Evolutionary conservation across 2,329 filamentous ascomycete species (phyloP).

Genomic region (Coniochaeta sp.): DNA sequence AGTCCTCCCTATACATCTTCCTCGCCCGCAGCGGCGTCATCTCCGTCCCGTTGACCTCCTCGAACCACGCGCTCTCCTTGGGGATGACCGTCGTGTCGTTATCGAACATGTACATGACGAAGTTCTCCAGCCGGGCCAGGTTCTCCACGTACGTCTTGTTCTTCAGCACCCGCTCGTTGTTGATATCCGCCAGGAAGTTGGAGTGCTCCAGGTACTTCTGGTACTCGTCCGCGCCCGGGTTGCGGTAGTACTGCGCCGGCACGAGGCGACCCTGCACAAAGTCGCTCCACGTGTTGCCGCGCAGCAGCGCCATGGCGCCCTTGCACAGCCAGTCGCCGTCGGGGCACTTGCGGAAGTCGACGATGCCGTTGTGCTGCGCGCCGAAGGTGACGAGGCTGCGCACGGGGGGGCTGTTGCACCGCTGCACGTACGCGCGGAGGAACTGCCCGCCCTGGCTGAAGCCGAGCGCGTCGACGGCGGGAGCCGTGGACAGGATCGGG

Average conservation of each 20-base stretch:
- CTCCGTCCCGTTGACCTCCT: constrained; percentile 69
- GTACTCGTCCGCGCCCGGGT: constrained; percentile 53
- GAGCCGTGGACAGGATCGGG: constrained; percentile 72
- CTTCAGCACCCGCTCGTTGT: constrained; percentile 78
- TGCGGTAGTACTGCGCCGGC: constrained; percentile 91
- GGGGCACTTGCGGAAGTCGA: constrained; percentile 69
- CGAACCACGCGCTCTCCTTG: constrained; percentile 87
- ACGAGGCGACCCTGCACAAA: constrained; percentile 77
- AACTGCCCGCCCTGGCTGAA: constrained; percentile 97
- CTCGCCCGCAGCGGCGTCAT: constrained; percentile 62
- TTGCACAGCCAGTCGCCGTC: constrained; percentile 72
- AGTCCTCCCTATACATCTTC: constrained; percentile 79
- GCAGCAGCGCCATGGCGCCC: constrained; percentile 69
- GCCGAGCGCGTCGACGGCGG: constrained; percentile 81
- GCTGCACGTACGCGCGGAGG: constrained; percentile 82
- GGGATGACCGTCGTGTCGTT: constrained; percentile 82
- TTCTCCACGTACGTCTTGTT: constrained; percentile 68
- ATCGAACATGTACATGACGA: constrained; percentile 86
- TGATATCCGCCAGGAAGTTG: constrained; percentile 91
- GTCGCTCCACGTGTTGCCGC: constrained; percentile 70
- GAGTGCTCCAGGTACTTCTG: constrained; percentile 70
- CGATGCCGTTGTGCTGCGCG: constrained; percentile 87
- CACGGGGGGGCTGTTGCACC: constrained; percentile 72
- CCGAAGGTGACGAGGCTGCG: constrained; percentile 81
- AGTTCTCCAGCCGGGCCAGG: constrained; percentile 61